phyloP scores from a whole-genome alignment of 1,284 basidiomycete species.

The Fomitopsis schrenkii region DNA sequence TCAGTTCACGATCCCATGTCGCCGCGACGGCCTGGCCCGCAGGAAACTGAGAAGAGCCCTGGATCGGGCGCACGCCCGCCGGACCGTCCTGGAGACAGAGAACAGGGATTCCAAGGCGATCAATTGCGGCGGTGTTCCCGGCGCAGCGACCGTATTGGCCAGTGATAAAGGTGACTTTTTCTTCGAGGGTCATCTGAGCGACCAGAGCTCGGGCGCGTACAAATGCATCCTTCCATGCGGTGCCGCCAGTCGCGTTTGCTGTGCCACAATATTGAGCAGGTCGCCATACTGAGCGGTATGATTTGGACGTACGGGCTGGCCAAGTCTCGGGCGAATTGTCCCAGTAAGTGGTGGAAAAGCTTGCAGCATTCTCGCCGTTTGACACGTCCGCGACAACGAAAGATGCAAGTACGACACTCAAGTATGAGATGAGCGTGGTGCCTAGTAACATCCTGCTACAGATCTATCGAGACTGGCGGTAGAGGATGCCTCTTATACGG shows the following conservation, averaged over 20 bases:
- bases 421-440: not conserved
- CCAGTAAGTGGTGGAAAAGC: not conserved
- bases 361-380: no score
- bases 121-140: not conserved
- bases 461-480: no score
- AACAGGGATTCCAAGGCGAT: not conserved
- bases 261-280: not conserved
- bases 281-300: not conserved
- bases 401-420: not conserved
- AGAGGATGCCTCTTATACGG: no score
- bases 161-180: not conserved
- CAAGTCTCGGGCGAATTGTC: not conserved
- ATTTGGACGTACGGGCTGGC: not conserved
- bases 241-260: not conserved
- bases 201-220: not conserved
- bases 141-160: not conserved
- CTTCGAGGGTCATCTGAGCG: not conserved
- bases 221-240: not conserved
- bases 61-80: not conserved
- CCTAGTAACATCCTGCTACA: no score
- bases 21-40: not conserved
- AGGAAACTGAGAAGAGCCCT: not conserved
- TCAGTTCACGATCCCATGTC: not conserved
- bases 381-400: not conserved
- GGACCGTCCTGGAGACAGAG: not conserved